phyloP scores from a whole-genome alignment of 768 basidiomycete genomes.

The Clavulina sp. region DNA sequence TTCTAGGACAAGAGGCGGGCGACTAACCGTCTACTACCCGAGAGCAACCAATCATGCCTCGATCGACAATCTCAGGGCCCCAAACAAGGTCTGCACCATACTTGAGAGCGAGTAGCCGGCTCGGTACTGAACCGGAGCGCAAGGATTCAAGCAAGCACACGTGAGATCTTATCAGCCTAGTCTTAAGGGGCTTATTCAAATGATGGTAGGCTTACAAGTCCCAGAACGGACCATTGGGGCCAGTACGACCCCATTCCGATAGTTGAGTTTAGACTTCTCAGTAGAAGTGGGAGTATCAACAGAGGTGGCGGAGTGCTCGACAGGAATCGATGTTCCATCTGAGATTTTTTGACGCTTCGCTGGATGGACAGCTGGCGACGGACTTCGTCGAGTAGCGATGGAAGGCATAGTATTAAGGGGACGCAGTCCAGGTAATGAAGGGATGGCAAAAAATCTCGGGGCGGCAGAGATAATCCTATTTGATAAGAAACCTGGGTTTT shows the following conservation, averaged over 20 bases:
- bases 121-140: conserved; percentile 41
- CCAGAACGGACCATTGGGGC: conserved; percentile 98
- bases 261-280: conserved; percentile 49
- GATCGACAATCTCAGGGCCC: conserved; percentile 94
- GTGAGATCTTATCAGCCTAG: conserved; percentile 1
- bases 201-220: conserved; percentile 29
- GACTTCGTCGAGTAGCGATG: too few relatives aligned
- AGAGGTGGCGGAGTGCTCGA: too few relatives aligned
- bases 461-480: too few relatives aligned
- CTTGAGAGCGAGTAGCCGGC: conserved; percentile 69
- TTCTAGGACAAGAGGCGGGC: too few relatives aligned
- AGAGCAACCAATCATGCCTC: conserved; percentile 74
- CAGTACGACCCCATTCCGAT: conserved; percentile 80
- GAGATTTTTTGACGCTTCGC: too few relatives aligned
- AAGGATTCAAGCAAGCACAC: conserved; percentile 3
- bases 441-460: too few relatives aligned
- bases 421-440: too few relatives aligned
- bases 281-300: conserved; percentile 22
- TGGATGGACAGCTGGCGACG: too few relatives aligned
- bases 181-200: background rate
- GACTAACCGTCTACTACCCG: conserved; percentile 73
- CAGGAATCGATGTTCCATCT: too few relatives aligned
- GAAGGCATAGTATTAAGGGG: too few relatives aligned
- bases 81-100: conserved; percentile 90
- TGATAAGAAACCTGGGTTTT: too few relatives aligned